phyloP scores from a whole-genome alignment of 257 asterid species.

The Solanum ossicruentum region DNA sequence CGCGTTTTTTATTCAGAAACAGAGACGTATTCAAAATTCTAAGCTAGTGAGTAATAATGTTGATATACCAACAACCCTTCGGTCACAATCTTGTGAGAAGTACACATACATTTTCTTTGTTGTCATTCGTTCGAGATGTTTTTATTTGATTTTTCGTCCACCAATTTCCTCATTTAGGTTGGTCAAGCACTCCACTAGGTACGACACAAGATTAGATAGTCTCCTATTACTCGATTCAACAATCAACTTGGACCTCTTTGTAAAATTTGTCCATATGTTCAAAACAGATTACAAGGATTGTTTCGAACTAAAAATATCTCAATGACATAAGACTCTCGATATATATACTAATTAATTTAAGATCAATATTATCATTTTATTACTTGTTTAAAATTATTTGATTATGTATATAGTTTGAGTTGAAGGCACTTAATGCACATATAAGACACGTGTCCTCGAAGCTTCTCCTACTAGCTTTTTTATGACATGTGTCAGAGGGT shows the following conservation, averaged over 20 bases:
- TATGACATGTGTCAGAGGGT: not conserved
- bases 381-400: not conserved
- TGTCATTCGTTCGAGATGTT: not conserved
- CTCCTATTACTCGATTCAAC: not conserved
- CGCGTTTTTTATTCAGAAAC: not conserved
- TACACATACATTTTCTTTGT: not conserved
- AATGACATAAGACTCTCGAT: not conserved
- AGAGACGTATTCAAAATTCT: not conserved
- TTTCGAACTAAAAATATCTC: not conserved
- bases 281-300: not conserved
- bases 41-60: not conserved
- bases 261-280: not conserved
- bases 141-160: not conserved
- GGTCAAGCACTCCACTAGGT: not conserved
- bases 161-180: not conserved
- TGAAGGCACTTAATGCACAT: not conserved
- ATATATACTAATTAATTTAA: not conserved
- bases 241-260: not conserved
- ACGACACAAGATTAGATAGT: not conserved
- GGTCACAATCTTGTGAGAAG: not conserved
- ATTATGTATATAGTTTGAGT: not conserved
- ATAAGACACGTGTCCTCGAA: not conserved
- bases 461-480: not conserved
- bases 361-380: not conserved
- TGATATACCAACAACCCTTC: no score